Evolutionary conservation across 352 stramenopile genomes (phyloP).

Genomic region (Globisporangium takayamanum): DNA sequence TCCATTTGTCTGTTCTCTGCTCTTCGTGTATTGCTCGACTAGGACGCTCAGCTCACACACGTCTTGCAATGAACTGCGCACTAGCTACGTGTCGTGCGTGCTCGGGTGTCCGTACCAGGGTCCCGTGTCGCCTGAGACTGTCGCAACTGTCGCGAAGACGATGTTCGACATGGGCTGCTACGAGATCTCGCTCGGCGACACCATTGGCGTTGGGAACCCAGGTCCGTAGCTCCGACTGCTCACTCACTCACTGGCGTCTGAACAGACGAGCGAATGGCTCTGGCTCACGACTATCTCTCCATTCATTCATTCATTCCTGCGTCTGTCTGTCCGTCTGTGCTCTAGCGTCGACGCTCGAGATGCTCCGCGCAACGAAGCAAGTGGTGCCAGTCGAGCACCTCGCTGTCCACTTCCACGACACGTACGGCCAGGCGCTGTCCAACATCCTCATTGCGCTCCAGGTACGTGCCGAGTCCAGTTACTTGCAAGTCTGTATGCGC

Average conservation of each 20-base stretch:
- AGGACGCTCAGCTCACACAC: neutral
- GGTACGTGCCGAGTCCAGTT: conserved; percentile 19
- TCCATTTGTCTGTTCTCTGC: neutral
- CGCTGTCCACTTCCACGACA: conserved; percentile 97
- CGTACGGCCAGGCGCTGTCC: conserved; percentile 93
- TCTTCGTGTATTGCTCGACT: neutral
- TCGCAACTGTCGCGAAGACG: conserved; percentile 74
- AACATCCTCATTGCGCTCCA: conserved; percentile 92
- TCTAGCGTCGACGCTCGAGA: conserved; percentile 70
- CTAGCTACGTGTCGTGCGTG: conserved; percentile 95
- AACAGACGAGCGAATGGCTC: neutral
- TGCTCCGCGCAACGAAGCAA: conserved; percentile 72
- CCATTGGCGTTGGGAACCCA: conserved; percentile 90
- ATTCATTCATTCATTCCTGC: neutral
- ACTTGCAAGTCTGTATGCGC: neutral
- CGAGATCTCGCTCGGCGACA: conserved; percentile 93
- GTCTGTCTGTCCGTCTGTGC: conserved; percentile 1
- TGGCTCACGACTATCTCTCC: too few species aligned
- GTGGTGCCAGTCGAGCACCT: conserved; percentile 82
- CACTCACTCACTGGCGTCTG: neutral
- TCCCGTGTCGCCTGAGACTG: conserved; percentile 67
- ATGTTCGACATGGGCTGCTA: conserved; percentile 94
- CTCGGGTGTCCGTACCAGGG: conserved; percentile 96
- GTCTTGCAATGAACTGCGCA: neutral
- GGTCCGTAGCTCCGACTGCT: conserved; percentile 22